A percentile compares a stretch with the other conserved stretches of the same genome.
Evolutionary conservation across 2,329 filamentous ascomycete species (phyloP).

Genomic region (Monilinia vaccinii-corymbosi): DNA sequence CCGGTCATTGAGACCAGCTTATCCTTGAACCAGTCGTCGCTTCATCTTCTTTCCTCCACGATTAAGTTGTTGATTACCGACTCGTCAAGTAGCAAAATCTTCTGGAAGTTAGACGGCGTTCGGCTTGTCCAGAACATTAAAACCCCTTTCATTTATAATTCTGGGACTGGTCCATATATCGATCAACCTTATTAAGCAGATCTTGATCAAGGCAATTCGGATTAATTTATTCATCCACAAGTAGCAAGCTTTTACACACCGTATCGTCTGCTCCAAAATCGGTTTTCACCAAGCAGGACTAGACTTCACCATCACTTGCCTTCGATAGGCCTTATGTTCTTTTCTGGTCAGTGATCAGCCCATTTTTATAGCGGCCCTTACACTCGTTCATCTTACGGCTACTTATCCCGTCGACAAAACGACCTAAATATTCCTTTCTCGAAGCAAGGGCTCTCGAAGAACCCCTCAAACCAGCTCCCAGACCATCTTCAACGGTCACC

Average conservation of each 20-base stretch:
- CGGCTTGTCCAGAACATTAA: slow-evolving; percentile 23
- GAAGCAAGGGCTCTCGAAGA: slow-evolving; percentile 4
- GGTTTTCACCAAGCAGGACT: slow-evolving; percentile 13
- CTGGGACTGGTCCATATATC: slow-evolving; percentile 18
- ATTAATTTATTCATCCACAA: slow-evolving; percentile 16
- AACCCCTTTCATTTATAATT: slow-evolving; percentile 19
- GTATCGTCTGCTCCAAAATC: slow-evolving; percentile 13
- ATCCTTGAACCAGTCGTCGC: slow-evolving; percentile 21
- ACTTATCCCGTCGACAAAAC: slow-evolving; percentile 6
- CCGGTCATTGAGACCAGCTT: slow-evolving; percentile 16
- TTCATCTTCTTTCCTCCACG: slow-evolving; percentile 19
- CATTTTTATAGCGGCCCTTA: slow-evolving; percentile 21
- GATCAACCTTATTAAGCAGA: slow-evolving; percentile 25
- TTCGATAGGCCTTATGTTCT: slow-evolving; percentile 24
- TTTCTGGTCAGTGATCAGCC: slow-evolving; percentile 25
- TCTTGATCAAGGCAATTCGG: slow-evolving; percentile 14
- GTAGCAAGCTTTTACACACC: slow-evolving; percentile 17
- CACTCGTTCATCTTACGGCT: slow-evolving; percentile 28
- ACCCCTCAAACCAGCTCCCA: background rate
- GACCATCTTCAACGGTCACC: slow-evolving; percentile 11
- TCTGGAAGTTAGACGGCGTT: slow-evolving; percentile 23
- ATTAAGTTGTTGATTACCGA: slow-evolving; percentile 1
- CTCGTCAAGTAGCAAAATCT: slow-evolving; percentile 4
- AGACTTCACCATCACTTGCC: slow-evolving; percentile 12
- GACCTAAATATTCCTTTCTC: slow-evolving; percentile 1